A percentile compares a stretch with the other conserved stretches of the same genome.
phyloP scores from a whole-genome alignment of 345 rosid genomes.

The Eucalyptus erythrocorys region DNA sequence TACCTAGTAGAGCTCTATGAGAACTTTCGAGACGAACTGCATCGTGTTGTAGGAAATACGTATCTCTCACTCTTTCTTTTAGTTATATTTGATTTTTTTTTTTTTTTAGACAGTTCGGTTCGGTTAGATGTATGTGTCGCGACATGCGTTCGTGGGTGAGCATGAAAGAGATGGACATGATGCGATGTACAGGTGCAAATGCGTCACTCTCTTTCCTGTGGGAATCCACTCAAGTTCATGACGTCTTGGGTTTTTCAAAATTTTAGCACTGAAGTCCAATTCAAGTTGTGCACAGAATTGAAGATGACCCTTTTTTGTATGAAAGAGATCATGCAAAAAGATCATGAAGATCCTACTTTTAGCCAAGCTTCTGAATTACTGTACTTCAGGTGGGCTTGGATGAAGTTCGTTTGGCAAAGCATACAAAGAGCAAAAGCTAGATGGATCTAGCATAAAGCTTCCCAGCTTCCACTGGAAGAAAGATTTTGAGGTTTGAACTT shows the following conservation, averaged over 20 bases:
- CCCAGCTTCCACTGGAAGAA: background rate
- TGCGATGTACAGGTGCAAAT: background rate
- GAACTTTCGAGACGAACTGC: background rate
- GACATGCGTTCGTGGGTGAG: fast-evolving
- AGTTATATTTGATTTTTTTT: background rate
- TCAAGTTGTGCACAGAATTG: background rate
- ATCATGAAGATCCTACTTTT: background rate
- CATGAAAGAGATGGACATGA: background rate
- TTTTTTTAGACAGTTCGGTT: background rate
- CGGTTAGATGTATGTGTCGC: background rate
- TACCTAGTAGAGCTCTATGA: background rate
- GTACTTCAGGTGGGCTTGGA: background rate
- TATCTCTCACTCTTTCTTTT: background rate
- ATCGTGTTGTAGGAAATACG: background rate
- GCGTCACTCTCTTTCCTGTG: background rate
- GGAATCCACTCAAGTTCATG: background rate
- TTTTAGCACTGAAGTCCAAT: background rate
- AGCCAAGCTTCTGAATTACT: background rate
- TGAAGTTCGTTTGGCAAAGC: background rate
- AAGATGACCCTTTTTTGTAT: background rate
- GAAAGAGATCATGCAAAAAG: background rate
- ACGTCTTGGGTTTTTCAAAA: background rate
- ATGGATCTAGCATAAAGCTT: background rate
- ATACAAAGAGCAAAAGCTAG: background rate
- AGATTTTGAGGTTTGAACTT: background rate